phyloP scores from a whole-genome alignment of 2,329 filamentous ascomycete species.

The Chaetomium globosum region DNA sequence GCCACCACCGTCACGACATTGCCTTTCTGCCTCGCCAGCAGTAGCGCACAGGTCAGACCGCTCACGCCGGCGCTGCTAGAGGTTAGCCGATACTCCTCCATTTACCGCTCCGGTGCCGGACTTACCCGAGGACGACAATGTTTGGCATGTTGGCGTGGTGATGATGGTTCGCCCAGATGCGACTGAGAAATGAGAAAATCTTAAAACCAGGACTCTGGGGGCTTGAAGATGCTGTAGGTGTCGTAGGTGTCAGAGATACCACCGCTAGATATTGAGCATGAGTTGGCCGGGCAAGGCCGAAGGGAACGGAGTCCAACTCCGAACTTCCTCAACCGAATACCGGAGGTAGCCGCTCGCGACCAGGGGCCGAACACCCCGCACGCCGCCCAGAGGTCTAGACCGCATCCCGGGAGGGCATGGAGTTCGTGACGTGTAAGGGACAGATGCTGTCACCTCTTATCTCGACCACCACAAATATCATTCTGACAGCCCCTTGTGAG shows the following conservation, averaged over 20 bases:
- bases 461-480: not conserved
- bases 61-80: conserved; percentile 51
- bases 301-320: not conserved
- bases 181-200: not conserved
- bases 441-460: not conserved
- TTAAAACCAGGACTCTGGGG: not conserved
- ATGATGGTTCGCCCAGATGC: not conserved
- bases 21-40: conserved; percentile 50
- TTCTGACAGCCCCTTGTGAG: too few relatives aligned
- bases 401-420: not conserved
- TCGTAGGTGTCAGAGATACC: not conserved
- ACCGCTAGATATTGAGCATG: not conserved
- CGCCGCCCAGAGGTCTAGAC: not conserved
- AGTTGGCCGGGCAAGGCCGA: not conserved
- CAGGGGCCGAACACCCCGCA: not conserved
- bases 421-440: not conserved
- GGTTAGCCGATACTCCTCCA: not conserved
- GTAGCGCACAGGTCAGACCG: conserved; percentile 55
- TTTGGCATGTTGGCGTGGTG: conserved; percentile 39
- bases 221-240: not conserved
- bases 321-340: not conserved
- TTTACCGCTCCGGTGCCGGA: conserved; percentile 17
- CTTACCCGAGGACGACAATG: conserved; percentile 47
- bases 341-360: not conserved
- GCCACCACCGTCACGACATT: conserved; percentile 52